Conservation (phyloP, 192 early-diverging fungal species). For the Coemansia erecta region DNA sequence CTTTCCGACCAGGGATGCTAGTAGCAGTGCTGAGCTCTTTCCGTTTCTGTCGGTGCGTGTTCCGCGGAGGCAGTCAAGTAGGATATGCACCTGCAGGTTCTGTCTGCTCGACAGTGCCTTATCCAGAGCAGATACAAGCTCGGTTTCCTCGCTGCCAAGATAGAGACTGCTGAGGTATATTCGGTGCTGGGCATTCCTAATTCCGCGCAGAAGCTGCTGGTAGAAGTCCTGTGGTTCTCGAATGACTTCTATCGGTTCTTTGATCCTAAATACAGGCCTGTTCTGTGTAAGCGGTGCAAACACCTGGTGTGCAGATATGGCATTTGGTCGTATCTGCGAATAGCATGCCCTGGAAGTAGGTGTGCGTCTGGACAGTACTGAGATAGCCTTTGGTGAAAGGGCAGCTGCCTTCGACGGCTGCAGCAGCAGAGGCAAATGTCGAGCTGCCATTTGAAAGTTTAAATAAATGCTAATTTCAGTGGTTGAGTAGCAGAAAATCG, state of each 20-base stretch:
- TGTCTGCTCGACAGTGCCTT: slow-evolving; percentile 56
- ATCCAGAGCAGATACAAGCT: slow-evolving; percentile 65
- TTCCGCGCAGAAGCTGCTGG: slow-evolving; percentile 54
- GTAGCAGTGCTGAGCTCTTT: slow-evolving; percentile 65
- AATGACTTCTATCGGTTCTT: slow-evolving; percentile 48
- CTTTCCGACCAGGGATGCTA: slow-evolving; percentile 43
- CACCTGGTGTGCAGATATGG: slow-evolving; percentile 22
- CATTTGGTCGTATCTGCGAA: neutral
- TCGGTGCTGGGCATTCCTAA: slow-evolving; percentile 63
- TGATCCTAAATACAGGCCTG: slow-evolving; percentile 43
- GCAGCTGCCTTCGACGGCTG: neutral
- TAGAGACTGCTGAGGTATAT: slow-evolving; percentile 90
- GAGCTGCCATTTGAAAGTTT: neutral
- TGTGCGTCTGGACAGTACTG: too few species aligned
- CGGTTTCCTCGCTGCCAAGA: slow-evolving; percentile 76
- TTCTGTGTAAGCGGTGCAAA: slow-evolving; percentile 33
- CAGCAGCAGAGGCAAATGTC: neutral
- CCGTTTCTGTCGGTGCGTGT: slow-evolving; percentile 58
- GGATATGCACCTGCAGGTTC: slow-evolving; percentile 62
- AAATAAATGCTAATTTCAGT: neutral
- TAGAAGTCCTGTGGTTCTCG: slow-evolving; percentile 59
- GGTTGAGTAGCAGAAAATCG: neutral
- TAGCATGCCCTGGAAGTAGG: neutral
- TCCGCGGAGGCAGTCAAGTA: slow-evolving; percentile 89
- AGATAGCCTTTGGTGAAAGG: too few species aligned